Evolutionary conservation across 2,329 filamentous ascomycete genomes (phyloP).

Genomic region (Lomentospora prolificans): DNA sequence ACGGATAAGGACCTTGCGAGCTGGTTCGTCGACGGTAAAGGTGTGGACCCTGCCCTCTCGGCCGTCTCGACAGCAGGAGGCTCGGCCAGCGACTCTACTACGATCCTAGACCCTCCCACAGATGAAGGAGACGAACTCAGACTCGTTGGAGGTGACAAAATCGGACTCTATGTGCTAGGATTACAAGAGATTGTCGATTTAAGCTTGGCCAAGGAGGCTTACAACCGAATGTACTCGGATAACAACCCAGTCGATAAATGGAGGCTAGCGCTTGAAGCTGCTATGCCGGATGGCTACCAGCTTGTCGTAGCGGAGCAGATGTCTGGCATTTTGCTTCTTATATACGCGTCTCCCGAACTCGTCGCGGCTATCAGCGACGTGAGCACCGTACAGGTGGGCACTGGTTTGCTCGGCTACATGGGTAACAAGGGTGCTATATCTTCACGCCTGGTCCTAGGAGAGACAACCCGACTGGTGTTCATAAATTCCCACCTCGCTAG

Average conservation of each 20-base stretch:
- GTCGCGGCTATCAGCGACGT: constrained; percentile 67
- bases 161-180: constrained; percentile 83
- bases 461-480: constrained; percentile 82
- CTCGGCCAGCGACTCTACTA: constrained; percentile 24
- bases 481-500: constrained; percentile 88
- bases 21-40: constrained; percentile 79
- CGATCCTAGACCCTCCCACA: constrained; percentile 28
- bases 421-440: constrained; percentile 92
- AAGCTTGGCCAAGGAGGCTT: constrained; percentile 66
- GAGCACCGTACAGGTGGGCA: constrained; percentile 75
- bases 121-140: constrained; percentile 32
- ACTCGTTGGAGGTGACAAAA: constrained; percentile 52
- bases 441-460: constrained; percentile 73
- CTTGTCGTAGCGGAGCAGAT: constrained; percentile 75
- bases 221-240: constrained; percentile 64
- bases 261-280: constrained; percentile 65
- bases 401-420: constrained; percentile 83
- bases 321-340: constrained; percentile 70
- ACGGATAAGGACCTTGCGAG: constrained; percentile 78
- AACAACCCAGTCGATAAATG: constrained; percentile 63
- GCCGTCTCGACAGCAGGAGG: constrained; percentile 26
- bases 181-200: constrained; percentile 90
- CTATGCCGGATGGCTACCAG: constrained; percentile 67
- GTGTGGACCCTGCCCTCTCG: constrained; percentile 53
- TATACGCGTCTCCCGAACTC: constrained; percentile 75